phyloP scores from a whole-genome alignment of 768 basidiomycete genomes.

The Asterophora parasitica region DNA sequence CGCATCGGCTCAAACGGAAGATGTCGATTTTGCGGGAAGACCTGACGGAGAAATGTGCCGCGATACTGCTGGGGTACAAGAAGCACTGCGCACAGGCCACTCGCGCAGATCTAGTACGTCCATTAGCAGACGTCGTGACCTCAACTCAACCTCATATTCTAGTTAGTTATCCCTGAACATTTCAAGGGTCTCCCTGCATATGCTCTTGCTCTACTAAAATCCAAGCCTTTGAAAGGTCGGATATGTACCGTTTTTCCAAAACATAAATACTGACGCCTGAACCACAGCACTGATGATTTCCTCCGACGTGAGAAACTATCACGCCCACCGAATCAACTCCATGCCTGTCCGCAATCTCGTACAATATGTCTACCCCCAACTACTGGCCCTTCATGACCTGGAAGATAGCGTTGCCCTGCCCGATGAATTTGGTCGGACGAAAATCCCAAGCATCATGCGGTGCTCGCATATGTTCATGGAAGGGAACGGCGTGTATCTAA shows the following conservation, averaged over 20 bases:
- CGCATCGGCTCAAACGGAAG: constrained; percentile 51
- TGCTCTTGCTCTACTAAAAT: constrained; percentile 77
- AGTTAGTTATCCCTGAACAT: constrained; percentile 94
- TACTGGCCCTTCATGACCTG: constrained; percentile 86
- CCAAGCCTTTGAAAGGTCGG: constrained; percentile 88
- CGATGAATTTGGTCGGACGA: constrained; percentile 53
- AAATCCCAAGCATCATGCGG: constrained; percentile 76
- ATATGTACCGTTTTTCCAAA: not conserved
- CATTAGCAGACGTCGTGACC: not conserved
- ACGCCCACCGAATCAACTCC: constrained; percentile 70
- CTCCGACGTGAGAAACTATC: constrained; percentile 90
- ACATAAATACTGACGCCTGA: not conserved
- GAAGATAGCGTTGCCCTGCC: constrained; percentile 67
- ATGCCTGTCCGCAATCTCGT: constrained; percentile 67
- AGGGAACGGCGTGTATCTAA: constrained; percentile 84
- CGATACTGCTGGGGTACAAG: constrained; percentile 81
- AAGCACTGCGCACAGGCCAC: constrained; percentile 83
- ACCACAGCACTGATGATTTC: constrained; percentile 74
- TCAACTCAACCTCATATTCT: constrained; percentile 9
- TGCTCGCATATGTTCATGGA: constrained; percentile 85
- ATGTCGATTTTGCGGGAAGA: constrained; percentile 78
- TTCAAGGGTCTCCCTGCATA: constrained; percentile 85
- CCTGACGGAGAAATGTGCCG: constrained; percentile 78
- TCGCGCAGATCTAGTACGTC: constrained; percentile 67
- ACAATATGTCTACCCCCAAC: constrained; percentile 80